These are phyloP conservation scores for Sordaria brevicollis DNA, from an alignment of 495 filamentous ascomycete genomes.

Conservation along the genomic window DNA sequence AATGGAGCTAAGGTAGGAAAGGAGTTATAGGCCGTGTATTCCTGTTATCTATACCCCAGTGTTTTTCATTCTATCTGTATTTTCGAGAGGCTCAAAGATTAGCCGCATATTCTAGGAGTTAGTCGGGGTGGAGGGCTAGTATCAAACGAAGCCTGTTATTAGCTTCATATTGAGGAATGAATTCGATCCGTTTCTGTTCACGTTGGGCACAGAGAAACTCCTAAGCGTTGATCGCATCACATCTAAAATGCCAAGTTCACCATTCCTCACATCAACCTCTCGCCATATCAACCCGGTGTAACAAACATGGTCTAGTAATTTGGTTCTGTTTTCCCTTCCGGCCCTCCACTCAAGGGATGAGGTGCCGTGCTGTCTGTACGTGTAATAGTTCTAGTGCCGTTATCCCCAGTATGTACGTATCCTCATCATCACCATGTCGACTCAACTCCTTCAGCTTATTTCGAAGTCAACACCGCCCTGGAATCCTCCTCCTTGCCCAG, in stretches of 20 bases:
- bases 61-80: neutral
- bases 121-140: neutral
- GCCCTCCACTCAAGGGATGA: neutral
- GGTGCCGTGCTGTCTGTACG: neutral
- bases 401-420: neutral
- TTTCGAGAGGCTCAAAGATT: neutral
- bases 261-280: no score
- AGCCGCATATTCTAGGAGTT: neutral
- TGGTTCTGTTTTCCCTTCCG: neutral
- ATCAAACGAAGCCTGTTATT: no score
- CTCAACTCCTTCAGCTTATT: slow-evolving; percentile 7
- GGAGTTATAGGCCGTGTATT: neutral
- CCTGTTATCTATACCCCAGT: neutral
- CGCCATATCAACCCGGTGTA: neutral
- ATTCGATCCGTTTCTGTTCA: no score
- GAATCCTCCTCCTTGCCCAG: slow-evolving; percentile 74
- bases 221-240: no score
- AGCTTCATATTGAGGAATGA: no score
- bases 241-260: no score
- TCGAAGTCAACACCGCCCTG: slow-evolving; percentile 44
- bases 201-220: no score
- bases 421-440: neutral
- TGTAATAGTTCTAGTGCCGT: neutral
- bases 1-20: neutral
- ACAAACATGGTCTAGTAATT: neutral